A percentile compares a stretch with the other conserved stretches of the same genome.
These are phyloP conservation scores for Colletotrichum cereale DNA, from an alignment of 2,329 filamentous ascomycete genomes.

Conservation along the genomic window DNA sequence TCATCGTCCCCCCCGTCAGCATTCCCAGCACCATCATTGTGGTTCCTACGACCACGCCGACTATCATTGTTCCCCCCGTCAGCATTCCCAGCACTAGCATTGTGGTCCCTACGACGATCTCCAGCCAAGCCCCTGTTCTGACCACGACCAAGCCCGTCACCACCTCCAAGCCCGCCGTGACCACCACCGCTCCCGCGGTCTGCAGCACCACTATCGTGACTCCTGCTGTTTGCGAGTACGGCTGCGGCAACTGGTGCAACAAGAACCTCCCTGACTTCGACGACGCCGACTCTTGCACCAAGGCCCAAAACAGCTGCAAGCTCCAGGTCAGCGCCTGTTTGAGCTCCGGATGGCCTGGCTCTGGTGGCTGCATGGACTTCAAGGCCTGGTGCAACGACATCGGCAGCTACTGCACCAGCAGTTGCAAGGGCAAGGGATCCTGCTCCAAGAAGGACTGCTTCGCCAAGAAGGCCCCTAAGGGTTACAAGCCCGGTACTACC, in stretches of 20 bases:
- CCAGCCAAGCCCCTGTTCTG: constrained; percentile 28
- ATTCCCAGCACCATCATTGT: too few species aligned
- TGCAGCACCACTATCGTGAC: constrained; percentile 62
- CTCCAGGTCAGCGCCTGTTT: constrained; percentile 65
- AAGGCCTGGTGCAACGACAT: constrained; percentile 62
- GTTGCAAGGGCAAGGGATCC: constrained; percentile 50
- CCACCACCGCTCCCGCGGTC: constrained; percentile 54
- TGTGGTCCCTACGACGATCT: constrained; percentile 39
- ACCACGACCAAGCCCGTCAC: constrained; percentile 38
- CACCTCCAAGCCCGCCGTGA: constrained; percentile 43
- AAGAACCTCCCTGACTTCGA: constrained; percentile 62
- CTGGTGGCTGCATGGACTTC: constrained; percentile 63
- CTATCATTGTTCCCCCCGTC: constrained; percentile 17
- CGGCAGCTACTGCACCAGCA: constrained; percentile 56
- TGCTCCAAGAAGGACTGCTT: constrained; percentile 60
- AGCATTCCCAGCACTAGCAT: constrained; percentile 38
- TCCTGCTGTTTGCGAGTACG: constrained; percentile 65
- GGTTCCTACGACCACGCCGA: constrained; percentile 36
- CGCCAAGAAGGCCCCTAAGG: constrained; percentile 55
- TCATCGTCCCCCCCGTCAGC: too few species aligned
- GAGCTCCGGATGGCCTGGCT: constrained; percentile 63
- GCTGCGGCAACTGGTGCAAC: constrained; percentile 67
- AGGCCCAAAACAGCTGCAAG: constrained; percentile 58
- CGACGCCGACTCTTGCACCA: constrained; percentile 56
- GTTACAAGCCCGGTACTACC: constrained; percentile 47